Percentiles rank a stretch among this genome's conserved stretches.
Evolutionary conservation across 176 grass and related monocot genomes (phyloP).

Genomic region (Oryza rufipogon): DNA sequence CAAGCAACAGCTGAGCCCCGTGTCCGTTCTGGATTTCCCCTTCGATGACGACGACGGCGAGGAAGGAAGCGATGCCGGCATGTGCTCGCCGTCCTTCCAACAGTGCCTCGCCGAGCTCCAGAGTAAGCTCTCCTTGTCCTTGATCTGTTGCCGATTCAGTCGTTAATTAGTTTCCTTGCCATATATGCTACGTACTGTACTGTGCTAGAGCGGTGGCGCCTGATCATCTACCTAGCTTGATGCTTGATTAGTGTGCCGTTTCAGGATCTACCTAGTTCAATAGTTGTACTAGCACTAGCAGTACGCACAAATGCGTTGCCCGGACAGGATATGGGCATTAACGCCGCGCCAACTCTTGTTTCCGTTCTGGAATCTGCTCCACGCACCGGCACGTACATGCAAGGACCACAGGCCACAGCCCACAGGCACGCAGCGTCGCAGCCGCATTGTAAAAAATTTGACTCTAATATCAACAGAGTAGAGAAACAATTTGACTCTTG

Average conservation of each 20-base stretch:
- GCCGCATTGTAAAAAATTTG: neutral
- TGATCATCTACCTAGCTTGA: neutral
- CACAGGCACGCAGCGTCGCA: neutral
- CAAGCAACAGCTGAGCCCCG: conserved; percentile 78
- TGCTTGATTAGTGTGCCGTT: conserved; percentile 38
- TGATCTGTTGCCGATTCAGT: too few relatives aligned
- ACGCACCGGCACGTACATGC: neutral
- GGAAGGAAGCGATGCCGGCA: conserved; percentile 29
- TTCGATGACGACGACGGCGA: conserved; percentile 56
- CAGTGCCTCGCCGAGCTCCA: conserved; percentile 6
- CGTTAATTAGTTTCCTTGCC: too few relatives aligned
- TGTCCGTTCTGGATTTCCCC: conserved; percentile 78
- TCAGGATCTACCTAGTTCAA: neutral
- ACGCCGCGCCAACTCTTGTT: neutral
- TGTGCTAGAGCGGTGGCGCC: neutral
- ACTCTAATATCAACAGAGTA: neutral
- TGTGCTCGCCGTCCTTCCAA: conserved; percentile 40
- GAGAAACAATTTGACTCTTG: conserved; percentile 24
- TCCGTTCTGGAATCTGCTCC: neutral
- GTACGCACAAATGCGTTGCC: neutral
- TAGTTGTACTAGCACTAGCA: neutral
- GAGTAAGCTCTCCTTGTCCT: conserved; percentile 12
- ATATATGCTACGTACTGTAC: neutral
- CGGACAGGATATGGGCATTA: neutral
- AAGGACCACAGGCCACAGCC: neutral